Evolutionary conservation across 2,329 filamentous ascomycete genomes (phyloP), one percentile per base, ranked within the genome.

Genomic region (Cladosporium sp.): DNA sequence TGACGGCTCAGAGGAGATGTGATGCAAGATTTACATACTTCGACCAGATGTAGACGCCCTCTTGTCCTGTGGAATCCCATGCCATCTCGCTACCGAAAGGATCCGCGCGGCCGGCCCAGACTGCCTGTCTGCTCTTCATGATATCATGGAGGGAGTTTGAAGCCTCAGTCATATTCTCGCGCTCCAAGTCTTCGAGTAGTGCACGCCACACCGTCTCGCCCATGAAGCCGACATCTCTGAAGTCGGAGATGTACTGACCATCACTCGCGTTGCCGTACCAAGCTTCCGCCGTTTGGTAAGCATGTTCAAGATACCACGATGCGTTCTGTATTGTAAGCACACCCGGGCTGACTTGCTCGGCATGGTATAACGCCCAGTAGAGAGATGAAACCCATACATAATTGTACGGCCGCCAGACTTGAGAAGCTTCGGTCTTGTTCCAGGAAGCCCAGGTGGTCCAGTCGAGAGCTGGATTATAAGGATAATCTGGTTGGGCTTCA

Each of bases 61-160:
- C 83, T 61, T 86, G 83, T 0, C 82, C 83, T 0, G 83, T 86
- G 0, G 79, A 84, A 59, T 86, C 83, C 83, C 84, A 86, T 0
- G 82, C 79, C 81, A 84, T 83, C 66, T 86, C 84, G 51, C 81
- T 84, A 0, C 82, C 83, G 60, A 79, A 86, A 0, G 84, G 84
- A 5, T 82, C 78, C 5, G 75, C 74, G 52, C 80, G 70, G 0
- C 70, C 71, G n/a, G 80, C 68, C 83, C 84, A 86, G 1, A 71
- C 65, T 2, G 74, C 61, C 1, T 82, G 80, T 0, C 83, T 76
- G 3, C 67, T 68, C 14, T 73, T 74, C 82, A 86, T 84, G 0
- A 72, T 69, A 0, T 8, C 30, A 34, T 12, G 30, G 9, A 34
- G 30, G 30, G 30, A 34, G 30, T 12, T 9, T 12, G 30, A 34